Conservation (phyloP, 352 stramenopile genomes). For the Phytophthora tubulina region DNA sequence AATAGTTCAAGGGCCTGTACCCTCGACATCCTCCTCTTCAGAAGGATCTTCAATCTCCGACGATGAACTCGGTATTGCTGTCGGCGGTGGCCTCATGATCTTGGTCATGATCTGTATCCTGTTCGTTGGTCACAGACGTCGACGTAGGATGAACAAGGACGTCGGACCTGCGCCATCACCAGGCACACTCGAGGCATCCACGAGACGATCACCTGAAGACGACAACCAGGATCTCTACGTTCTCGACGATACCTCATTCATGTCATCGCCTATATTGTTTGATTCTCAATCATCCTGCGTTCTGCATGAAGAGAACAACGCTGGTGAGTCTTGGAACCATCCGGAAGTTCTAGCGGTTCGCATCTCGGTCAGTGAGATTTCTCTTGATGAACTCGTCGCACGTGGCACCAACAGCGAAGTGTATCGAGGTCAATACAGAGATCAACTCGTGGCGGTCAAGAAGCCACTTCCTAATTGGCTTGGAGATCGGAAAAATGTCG, state of each 20-base stretch:
- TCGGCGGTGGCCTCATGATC: constrained; percentile 33
- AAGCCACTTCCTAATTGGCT: constrained; percentile 61
- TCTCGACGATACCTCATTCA: constrained; percentile 27
- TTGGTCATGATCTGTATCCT: constrained; percentile 33
- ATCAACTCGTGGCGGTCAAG: constrained; percentile 65
- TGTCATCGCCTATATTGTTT: constrained; percentile 36
- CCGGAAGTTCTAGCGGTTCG: constrained; percentile 34
- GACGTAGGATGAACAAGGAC: constrained; percentile 28
- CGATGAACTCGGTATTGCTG: constrained; percentile 37
- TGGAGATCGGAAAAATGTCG: constrained; percentile 44
- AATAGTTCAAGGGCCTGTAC: constrained; percentile 23
- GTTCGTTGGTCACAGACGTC: constrained; percentile 33
- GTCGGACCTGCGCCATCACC: constrained; percentile 14
- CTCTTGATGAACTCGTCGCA: constrained; percentile 37
- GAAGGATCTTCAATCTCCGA: constrained; percentile 25
- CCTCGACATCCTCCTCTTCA: constrained; percentile 19
- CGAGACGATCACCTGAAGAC: constrained; percentile 4
- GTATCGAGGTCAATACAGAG: constrained; percentile 56
- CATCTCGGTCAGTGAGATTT: constrained; percentile 34
- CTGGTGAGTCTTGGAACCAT: constrained; percentile 37
- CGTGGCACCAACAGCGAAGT: constrained; percentile 68
- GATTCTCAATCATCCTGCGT: constrained; percentile 25
- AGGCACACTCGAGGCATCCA: constrained; percentile 26
- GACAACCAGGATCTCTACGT: constrained; percentile 30
- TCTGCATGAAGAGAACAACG: constrained; percentile 9